Evolutionary conservation across 2,329 filamentous ascomycete species (phyloP).

Genomic region (Epichloe aotearoae): DNA sequence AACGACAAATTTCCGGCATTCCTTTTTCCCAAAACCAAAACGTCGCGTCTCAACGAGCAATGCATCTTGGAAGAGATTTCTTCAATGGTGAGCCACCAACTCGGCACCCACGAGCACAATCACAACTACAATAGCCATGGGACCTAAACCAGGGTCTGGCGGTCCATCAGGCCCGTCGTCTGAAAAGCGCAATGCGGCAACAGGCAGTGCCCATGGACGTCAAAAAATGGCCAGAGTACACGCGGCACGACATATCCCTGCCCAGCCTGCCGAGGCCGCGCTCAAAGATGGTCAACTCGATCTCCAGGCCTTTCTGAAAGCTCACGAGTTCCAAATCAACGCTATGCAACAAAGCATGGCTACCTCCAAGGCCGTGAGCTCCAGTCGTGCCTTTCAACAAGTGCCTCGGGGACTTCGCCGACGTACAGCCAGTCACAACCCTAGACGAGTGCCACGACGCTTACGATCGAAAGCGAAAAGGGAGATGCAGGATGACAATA

Average conservation of each 20-base stretch:
- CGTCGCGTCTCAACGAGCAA: neutral
- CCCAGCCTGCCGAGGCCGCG: slow-evolving; percentile 36
- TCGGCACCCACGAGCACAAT: neutral
- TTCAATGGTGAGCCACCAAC: neutral
- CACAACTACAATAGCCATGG: slow-evolving; percentile 10
- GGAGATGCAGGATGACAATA: slow-evolving; percentile 84
- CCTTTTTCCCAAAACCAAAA: too few species aligned
- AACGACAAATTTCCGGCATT: neutral
- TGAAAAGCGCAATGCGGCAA: slow-evolving; percentile 15
- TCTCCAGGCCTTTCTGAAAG: slow-evolving; percentile 68
- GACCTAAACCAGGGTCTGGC: slow-evolving; percentile 12
- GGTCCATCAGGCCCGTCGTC: slow-evolving; percentile 13
- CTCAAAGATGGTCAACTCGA: slow-evolving; percentile 67
- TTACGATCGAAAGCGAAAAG: slow-evolving; percentile 53
- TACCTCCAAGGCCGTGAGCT: slow-evolving; percentile 48
- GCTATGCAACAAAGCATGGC: slow-evolving; percentile 74
- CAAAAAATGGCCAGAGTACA: slow-evolving; percentile 34
- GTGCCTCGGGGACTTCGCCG: slow-evolving; percentile 75
- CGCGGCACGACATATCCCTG: slow-evolving; percentile 35
- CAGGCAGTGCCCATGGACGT: slow-evolving; percentile 8
- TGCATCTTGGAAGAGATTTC: neutral
- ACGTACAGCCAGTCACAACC: slow-evolving; percentile 89
- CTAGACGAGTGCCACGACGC: slow-evolving; percentile 72
- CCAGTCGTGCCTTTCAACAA: slow-evolving; percentile 74
- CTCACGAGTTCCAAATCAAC: slow-evolving; percentile 79